A percentile compares a stretch with the other conserved stretches of the same genome.
These are phyloP conservation scores for Paecilomyces dactylethromorphus DNA, from an alignment of 2,329 filamentous ascomycete genomes.

Conservation along the genomic window DNA sequence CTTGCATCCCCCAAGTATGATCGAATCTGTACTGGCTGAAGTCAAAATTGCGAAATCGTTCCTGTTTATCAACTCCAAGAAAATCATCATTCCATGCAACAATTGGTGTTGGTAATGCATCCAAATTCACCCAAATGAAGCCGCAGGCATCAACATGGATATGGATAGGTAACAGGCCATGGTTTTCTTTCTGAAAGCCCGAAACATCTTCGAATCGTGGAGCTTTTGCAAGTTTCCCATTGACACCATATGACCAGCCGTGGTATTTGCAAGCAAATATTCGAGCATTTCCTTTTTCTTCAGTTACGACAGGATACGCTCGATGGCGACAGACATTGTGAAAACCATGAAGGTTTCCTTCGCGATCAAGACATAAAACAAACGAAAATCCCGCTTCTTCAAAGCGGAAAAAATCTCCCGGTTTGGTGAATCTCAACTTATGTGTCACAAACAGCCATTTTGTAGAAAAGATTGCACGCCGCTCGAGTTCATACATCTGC, in stretches of 20 bases:
- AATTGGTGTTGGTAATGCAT: slow-evolving; percentile 26
- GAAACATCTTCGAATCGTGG: slow-evolving; percentile 49
- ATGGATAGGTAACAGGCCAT: slow-evolving; percentile 49
- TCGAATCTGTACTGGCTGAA: slow-evolving; percentile 51
- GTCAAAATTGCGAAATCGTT: slow-evolving; percentile 41
- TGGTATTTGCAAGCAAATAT: slow-evolving; percentile 55
- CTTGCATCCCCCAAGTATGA: slow-evolving; percentile 52
- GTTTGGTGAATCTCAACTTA: slow-evolving; percentile 41
- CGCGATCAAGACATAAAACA: slow-evolving; percentile 43
- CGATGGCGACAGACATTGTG: slow-evolving; percentile 57
- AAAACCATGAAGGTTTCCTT: slow-evolving; percentile 48
- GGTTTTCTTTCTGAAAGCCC: slow-evolving; percentile 48
- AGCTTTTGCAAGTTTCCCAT: slow-evolving; percentile 52
- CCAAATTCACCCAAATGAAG: slow-evolving; percentile 56
- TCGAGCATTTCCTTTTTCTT: slow-evolving; percentile 41
- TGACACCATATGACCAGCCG: slow-evolving; percentile 52
- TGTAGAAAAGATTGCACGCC: slow-evolving; percentile 49
- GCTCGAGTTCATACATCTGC: slow-evolving; percentile 45
- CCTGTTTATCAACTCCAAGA: slow-evolving; percentile 41
- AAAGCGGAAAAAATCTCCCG: slow-evolving; percentile 51
- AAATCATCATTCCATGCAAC: slow-evolving; percentile 50
- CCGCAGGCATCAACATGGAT: slow-evolving; percentile 47
- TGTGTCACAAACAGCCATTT: slow-evolving; percentile 33
- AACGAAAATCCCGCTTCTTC: slow-evolving; percentile 54
- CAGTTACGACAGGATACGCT: slow-evolving; percentile 49